Evolutionary conservation across 805 yeast species (phyloP).

Genomic region (Yarrowia yakushimensis): DNA sequence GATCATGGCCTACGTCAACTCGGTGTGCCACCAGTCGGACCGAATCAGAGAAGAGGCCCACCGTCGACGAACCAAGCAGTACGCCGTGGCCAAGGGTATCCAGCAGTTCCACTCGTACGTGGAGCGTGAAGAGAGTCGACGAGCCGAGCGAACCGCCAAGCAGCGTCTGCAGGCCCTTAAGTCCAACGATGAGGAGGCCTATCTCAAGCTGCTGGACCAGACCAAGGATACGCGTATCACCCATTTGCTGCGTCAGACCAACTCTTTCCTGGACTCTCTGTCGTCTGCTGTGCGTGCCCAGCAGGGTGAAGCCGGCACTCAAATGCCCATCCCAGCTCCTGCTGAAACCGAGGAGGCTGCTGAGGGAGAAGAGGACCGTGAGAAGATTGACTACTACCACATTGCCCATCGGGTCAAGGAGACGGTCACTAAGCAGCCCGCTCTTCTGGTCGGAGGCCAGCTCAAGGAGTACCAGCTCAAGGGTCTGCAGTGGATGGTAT

Average conservation of each 20-base stretch:
- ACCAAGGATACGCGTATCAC: conserved; percentile 98
- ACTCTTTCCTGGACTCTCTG: conserved; percentile 81
- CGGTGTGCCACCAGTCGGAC: conserved; percentile 33
- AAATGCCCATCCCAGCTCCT: conserved; percentile 4
- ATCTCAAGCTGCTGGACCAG: conserved; percentile 88
- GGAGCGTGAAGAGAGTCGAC: conserved; percentile 85
- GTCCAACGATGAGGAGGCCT: conserved; percentile 96
- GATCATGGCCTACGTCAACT: conserved; percentile 36
- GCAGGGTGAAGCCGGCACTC: conserved; percentile 56
- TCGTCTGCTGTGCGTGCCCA: conserved; percentile 88
- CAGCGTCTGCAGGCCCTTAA: conserved; percentile 96
- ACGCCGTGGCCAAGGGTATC: conserved; percentile 36
- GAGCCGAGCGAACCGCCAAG: conserved; percentile 90
- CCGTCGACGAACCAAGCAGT: conserved; percentile 29
- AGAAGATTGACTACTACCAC: conserved; percentile 80
- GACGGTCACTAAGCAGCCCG: conserved; percentile 73
- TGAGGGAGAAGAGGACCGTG: conserved; percentile 48
- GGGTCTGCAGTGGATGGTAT: conserved; percentile 98
- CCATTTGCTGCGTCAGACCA: conserved; percentile 86
- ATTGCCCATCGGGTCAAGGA: conserved; percentile 90
- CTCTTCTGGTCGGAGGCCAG: conserved; percentile 81
- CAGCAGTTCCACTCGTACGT: conserved; percentile 63
- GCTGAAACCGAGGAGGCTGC: conserved; percentile 39
- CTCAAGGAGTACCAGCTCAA: conserved; percentile 90
- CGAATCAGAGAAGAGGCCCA: conserved; percentile 32